These are phyloP conservation scores for Ogataea thermomethanolica DNA, from an alignment of 805 yeast species.

Conservation along the genomic window DNA sequence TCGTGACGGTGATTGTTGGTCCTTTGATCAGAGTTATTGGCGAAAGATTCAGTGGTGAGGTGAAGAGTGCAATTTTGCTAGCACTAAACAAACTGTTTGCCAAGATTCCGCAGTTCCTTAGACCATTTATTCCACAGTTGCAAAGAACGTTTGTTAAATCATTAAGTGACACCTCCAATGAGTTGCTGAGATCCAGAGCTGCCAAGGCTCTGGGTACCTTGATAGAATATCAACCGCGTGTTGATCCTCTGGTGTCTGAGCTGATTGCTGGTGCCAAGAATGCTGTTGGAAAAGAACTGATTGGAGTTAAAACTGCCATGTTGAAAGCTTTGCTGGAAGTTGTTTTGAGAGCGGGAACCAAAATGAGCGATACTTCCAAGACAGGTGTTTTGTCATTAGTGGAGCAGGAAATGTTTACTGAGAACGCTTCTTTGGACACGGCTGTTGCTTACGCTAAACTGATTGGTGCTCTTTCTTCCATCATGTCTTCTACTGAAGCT, in stretches of 20 bases:
- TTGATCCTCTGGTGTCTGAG: conserved; percentile 88
- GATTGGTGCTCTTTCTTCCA: conserved; percentile 72
- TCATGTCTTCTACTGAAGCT: conserved; percentile 63
- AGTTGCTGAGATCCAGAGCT: conserved; percentile 73
- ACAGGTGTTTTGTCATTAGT: conserved; percentile 64
- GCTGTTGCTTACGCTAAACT: conserved; percentile 76
- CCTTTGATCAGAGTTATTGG: conserved; percentile 98
- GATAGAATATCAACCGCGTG: conserved; percentile 86
- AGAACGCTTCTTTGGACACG: conserved; percentile 45
- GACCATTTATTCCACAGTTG: conserved; percentile 95
- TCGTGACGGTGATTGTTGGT: conserved; percentile 92
- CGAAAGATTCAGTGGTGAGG: conserved; percentile 86
- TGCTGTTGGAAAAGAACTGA: conserved; percentile 44
- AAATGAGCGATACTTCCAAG: conserved; percentile 73
- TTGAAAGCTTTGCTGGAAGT: conserved; percentile 81
- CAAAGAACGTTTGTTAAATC: conserved; percentile 96
- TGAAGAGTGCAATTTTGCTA: conserved; percentile 87
- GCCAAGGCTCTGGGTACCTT: conserved; percentile 87
- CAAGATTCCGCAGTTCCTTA: conserved; percentile 84
- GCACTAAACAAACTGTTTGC: conserved; percentile 76
- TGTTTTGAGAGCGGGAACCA: conserved; percentile 71
- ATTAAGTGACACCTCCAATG: conserved; percentile 72
- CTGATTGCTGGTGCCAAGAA: conserved; percentile 70
- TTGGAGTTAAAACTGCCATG: conserved; percentile 81
- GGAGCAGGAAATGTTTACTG: conserved; percentile 57